Conservation (phyloP, 225 moss, liverwort and hornwort genomes). For the Neckera pumila region DNA sequence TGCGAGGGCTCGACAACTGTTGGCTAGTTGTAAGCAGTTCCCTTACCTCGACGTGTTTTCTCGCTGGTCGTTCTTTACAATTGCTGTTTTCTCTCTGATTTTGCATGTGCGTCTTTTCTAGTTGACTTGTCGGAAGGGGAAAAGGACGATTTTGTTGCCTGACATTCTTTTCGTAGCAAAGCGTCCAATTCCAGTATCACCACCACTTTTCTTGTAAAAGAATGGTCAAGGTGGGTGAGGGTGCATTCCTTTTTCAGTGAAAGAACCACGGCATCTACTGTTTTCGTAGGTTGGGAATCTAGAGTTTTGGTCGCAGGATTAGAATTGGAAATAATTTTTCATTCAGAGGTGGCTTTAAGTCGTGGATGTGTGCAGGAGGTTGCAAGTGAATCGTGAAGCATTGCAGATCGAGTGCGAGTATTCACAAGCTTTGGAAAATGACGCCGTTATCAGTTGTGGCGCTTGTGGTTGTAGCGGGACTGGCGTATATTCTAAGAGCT, state of each 20-base stretch:
- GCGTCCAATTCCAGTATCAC: not conserved
- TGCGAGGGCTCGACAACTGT: not conserved
- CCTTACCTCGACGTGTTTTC: not conserved
- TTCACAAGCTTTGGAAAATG: not conserved
- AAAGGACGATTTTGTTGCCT: not conserved
- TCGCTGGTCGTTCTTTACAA: not conserved
- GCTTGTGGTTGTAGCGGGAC: not conserved
- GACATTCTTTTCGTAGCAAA: not conserved
- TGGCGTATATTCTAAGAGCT: conserved; percentile 23
- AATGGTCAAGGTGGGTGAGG: not conserved
- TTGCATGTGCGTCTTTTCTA: not conserved
- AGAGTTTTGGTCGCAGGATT: not conserved
- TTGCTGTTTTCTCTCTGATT: not conserved
- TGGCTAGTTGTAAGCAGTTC: not conserved
- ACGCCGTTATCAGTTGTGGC: not conserved
- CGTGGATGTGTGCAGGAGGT: not conserved
- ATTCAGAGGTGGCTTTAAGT: not conserved
- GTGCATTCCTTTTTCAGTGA: not conserved
- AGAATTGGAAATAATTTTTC: not conserved
- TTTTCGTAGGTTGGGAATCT: not conserved
- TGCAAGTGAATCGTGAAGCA: not conserved
- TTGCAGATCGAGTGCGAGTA: not conserved
- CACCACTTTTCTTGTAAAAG: not conserved
- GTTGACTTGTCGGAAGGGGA: not conserved
- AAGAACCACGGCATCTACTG: not conserved